Base-by-base conservation (phyloP, 441 rosid species). In the Theobroma grandiflorum region DNA sequence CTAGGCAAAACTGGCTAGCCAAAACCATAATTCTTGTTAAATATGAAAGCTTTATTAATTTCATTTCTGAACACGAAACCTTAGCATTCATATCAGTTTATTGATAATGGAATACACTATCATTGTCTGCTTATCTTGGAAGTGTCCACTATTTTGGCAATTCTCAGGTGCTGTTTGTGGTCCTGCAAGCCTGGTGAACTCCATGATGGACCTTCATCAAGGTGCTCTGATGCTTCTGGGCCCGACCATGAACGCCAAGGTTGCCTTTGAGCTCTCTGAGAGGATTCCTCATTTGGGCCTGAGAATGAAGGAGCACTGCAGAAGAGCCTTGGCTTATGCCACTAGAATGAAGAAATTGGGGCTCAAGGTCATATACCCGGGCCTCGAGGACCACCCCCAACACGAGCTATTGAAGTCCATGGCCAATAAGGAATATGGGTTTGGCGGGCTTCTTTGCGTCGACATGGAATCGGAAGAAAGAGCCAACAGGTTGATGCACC, bases 181-280 rank as follows among this genome's bases (percentile, higher is more conserved):
- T 50, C 92, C 98, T 0, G 96, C 88, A 6, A 88, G 86, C 82
- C 85, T 95, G 15, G 93, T 96, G 88, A 93, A 91, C 85, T 90
- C 94, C 20, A 95, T 96, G 99, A 96, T 96, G 99, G 98, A 93
- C 79, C 93, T 95, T 7, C 95, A 88, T 79, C 97, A 92, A 63
- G 99, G 99, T 15, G 22, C 95, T 8, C 53, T 95, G 35, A 93
- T 96, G 99, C 90, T 96, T n/a, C 80, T 96, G 1, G 99, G 99
- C 35, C 98, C 98, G 52, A 96, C 98, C 37, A 95, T 95, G 99
- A 96, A 96, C 64, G 89, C 99, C 11, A 96, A 96, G 79, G 98
- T 95, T 12, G 99, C 99, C 3, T 95, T 91, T 58, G 98, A 95
- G 70, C 84, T 96, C 4, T 92, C 98, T 0, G 96, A 92, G 72